phyloP scores from a whole-genome alignment of 2,329 filamentous ascomycete genomes.

The Sphaerulina populicola region DNA sequence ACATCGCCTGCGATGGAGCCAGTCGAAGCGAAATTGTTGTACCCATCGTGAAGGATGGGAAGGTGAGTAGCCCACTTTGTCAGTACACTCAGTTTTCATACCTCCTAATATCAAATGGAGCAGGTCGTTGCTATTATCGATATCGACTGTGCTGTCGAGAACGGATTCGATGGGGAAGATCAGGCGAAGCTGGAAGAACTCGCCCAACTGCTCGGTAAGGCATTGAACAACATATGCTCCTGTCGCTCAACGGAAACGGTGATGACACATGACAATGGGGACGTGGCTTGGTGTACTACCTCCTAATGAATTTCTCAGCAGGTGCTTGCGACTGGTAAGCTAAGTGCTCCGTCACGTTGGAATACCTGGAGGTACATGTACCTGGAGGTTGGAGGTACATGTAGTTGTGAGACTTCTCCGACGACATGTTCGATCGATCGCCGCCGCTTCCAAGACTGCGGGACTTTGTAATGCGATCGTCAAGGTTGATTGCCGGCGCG shows the following conservation, averaged over 20 bases:
- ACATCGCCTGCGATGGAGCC: slow-evolving; percentile 72
- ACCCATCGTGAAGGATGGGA: slow-evolving; percentile 51
- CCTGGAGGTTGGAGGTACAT: no score
- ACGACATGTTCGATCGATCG: no score
- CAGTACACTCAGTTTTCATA: not conserved
- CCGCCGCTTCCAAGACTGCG: not conserved
- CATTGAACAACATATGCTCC: no score
- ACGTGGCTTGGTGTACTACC: no score
- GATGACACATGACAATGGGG: no score
- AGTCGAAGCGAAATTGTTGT: slow-evolving; percentile 76
- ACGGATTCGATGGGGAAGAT: slow-evolving; percentile 64
- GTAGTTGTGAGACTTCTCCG: no score
- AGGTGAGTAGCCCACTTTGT: slow-evolving; percentile 33
- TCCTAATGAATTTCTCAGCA: slow-evolving; percentile 44
- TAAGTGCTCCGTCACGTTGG: not conserved
- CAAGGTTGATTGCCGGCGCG: not conserved
- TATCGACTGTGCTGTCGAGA: slow-evolving; percentile 60
- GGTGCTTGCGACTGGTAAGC: slow-evolving; percentile 56
- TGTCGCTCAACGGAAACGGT: no score
- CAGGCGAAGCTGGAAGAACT: slow-evolving; percentile 57
- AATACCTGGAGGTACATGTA: no score
- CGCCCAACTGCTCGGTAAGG: slow-evolving; percentile 33
- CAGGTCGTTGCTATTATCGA: slow-evolving; percentile 67
- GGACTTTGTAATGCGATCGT: not conserved
- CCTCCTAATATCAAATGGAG: slow-evolving; percentile 12